Percentiles rank a stretch among this genome's conserved stretches.
Conservation (phyloP, 2,329 filamentous ascomycete species). For the Colletotrichum sp. region DNA sequence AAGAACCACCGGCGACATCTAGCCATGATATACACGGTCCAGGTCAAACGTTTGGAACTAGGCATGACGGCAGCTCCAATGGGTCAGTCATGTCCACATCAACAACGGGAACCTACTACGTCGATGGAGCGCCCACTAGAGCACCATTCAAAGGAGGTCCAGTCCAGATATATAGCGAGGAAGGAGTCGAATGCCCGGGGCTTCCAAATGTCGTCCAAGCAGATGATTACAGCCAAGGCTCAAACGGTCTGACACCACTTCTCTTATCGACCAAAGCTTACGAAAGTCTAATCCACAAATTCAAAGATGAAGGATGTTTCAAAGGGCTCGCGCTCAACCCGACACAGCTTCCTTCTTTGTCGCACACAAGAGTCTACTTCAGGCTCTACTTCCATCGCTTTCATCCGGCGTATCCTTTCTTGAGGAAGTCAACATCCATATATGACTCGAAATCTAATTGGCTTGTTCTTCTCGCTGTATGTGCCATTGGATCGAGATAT, state of each 20-base stretch:
- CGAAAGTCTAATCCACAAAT: not conserved
- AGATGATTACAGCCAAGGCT: not conserved
- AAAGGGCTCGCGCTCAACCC: not conserved
- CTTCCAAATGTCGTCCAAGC: not conserved
- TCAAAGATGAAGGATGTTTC: not conserved
- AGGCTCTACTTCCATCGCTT: not conserved
- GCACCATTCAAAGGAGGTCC: not conserved
- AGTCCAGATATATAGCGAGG: not conserved
- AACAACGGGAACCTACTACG: not conserved
- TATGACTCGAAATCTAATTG: not conserved
- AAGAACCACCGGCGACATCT: not conserved
- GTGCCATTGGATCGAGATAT: not conserved
- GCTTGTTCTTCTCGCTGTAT: not conserved
- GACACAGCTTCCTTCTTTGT: not conserved
- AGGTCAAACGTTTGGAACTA: not conserved
- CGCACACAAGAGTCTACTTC: not conserved
- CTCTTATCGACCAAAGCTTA: not conserved
- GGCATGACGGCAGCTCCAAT: not conserved
- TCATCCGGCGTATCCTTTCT: not conserved
- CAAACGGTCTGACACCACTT: not conserved
- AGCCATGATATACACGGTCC: not conserved
- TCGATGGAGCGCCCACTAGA: not conserved
- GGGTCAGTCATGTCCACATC: not conserved
- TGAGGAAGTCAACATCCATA: not conserved
- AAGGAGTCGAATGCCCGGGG: not conserved